Conservation (phyloP, 352 stramenopile genomes). For the Plasmopara viticola region DNA sequence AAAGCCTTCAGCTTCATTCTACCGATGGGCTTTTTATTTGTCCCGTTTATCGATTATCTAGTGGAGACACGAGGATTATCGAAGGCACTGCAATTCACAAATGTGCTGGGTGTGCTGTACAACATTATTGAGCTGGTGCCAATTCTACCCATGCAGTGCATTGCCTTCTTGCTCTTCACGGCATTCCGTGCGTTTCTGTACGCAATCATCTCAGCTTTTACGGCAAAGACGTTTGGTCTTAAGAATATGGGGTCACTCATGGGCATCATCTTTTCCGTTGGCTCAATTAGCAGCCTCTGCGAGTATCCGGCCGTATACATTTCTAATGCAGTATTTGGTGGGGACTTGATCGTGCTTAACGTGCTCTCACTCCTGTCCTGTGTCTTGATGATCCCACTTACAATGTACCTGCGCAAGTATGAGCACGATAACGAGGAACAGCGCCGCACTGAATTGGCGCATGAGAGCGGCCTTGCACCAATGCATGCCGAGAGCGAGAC, state of each 20-base stretch:
- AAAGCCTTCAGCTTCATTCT: slow-evolving; percentile 85
- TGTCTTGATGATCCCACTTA: slow-evolving; percentile 53
- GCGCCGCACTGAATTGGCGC: slow-evolving; percentile 28
- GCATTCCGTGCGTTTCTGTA: slow-evolving; percentile 84
- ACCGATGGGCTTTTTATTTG: slow-evolving; percentile 78
- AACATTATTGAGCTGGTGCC: slow-evolving; percentile 67
- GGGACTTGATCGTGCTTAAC: slow-evolving; percentile 53
- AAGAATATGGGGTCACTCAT: slow-evolving; percentile 80
- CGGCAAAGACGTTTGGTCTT: slow-evolving; percentile 81
- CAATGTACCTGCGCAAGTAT: slow-evolving; percentile 47
- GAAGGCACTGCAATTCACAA: slow-evolving; percentile 70
- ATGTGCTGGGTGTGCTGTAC: slow-evolving; percentile 62
- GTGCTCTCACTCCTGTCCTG: slow-evolving; percentile 44
- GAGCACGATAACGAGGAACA: slow-evolving; percentile 38
- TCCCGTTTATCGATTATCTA: slow-evolving; percentile 79
- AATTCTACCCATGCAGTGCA: slow-evolving; percentile 49
- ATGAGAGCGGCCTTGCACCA: slow-evolving; percentile 10
- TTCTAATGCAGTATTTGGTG: slow-evolving; percentile 53
- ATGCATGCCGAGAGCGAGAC: slow-evolving; percentile 15
- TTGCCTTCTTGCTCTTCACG: slow-evolving; percentile 78
- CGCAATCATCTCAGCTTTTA: slow-evolving; percentile 81
- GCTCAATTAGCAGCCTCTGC: slow-evolving; percentile 61
- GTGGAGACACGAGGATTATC: slow-evolving; percentile 65
- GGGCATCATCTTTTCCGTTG: slow-evolving; percentile 76
- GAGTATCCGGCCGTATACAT: slow-evolving; percentile 76